Evolutionary conservation across 1,139 yeast species (phyloP), one percentile per base, ranked within the genome.

Genomic region (Taphrina deformans): DNA sequence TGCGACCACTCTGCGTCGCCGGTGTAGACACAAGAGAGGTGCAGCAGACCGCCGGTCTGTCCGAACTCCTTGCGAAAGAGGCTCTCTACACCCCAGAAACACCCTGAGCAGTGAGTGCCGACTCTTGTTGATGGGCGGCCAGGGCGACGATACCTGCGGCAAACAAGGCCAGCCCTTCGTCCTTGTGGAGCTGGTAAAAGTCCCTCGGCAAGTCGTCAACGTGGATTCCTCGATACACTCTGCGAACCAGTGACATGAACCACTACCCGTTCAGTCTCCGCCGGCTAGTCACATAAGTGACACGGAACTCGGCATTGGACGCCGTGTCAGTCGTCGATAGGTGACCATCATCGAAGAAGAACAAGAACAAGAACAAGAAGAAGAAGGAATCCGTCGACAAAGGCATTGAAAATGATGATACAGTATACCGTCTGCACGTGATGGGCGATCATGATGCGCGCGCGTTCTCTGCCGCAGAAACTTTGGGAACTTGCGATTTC

Each of bases 1-100:
- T 55, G 44, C 5, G 41, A 16, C 26, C 21, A 38, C 16, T 23
- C 16, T 1, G 50, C 29, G 24, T 41, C 61, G 5, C 61, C 61
- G 14, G 61, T 31, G 27, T 55, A 55, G 18, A 41, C 50, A 14
- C 40, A 31, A 2, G 12, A 21, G 14, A 27, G n/a, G n/a, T 26
- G 12, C 7, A 55, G 10, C 16, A 33, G 12, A 1, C 48, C 58
- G 12, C n/a, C 35, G 21, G 38, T 12, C 2, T 16, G 26, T 27
- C 18, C 50, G 29, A 29, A 55, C 10, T 16, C 18, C 18, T 9
- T 14, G n/a, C 41, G 23, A 26, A 55, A 31, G 41, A 44, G 40
- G 10, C 18, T 14, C 18, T 55, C 41, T 18, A 55, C 29, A 7
- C 51, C 50, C 61, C 61, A 55, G 27, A 55, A 55, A 18, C 61